Evolutionary conservation across 352 stramenopile species (phyloP).

Genomic region (Lagenidium sp.): DNA sequence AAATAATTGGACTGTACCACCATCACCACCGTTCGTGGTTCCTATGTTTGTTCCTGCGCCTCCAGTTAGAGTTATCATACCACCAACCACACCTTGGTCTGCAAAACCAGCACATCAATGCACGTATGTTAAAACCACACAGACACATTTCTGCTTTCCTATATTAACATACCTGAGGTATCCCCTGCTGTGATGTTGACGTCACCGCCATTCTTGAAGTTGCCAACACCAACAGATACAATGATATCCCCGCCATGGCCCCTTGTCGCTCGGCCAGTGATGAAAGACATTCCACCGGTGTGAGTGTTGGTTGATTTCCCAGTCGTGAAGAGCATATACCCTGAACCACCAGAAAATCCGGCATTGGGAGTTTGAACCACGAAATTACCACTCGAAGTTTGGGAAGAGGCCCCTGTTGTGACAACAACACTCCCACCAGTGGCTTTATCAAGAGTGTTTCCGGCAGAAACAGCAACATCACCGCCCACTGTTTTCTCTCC

Average conservation of each 20-base stretch:
- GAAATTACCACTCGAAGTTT: slow-evolving; percentile 49
- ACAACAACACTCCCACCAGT: slow-evolving; percentile 43
- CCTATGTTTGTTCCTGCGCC: slow-evolving; percentile 40
- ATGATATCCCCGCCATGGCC: slow-evolving; percentile 34
- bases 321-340: slow-evolving; percentile 30
- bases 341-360: slow-evolving; percentile 35
- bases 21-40: slow-evolving; percentile 44
- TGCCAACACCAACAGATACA: slow-evolving; percentile 20
- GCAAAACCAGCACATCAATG: no score
- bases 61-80: slow-evolving; percentile 34
- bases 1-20: slow-evolving; percentile 37
- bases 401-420: slow-evolving; percentile 42
- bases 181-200: slow-evolving; percentile 65
- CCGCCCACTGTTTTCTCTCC: slow-evolving; percentile 45
- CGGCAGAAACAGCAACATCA: slow-evolving; percentile 51
- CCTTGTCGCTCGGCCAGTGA: slow-evolving; percentile 23
- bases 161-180: slow-evolving; percentile 39
- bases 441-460: slow-evolving; percentile 45
- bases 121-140: no score
- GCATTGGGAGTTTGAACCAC: slow-evolving; percentile 49
- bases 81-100: slow-evolving; percentile 29
- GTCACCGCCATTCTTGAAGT: slow-evolving; percentile 28
- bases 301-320: slow-evolving; percentile 21
- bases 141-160: slow-evolving; percentile 35
- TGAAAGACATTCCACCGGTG: slow-evolving; percentile 23